phyloP scores from a whole-genome alignment of 2,329 filamentous ascomycete genomes.

The Aaosphaeria pasadenensis region DNA sequence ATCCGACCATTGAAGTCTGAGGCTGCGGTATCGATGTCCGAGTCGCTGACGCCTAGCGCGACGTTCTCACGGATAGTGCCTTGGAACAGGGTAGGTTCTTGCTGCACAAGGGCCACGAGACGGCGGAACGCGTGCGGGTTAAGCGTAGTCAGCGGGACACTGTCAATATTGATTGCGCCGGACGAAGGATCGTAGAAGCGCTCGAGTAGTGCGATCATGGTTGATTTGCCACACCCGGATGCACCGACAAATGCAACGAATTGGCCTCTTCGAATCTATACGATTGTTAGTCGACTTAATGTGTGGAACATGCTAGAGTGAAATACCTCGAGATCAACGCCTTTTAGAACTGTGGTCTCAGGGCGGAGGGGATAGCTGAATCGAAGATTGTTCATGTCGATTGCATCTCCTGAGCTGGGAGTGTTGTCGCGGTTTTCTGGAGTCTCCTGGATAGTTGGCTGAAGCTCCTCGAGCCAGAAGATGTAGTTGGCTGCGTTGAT shows the following conservation, averaged over 20 bases:
- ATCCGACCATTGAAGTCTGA: neutral
- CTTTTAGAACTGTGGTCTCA: constrained; percentile 83
- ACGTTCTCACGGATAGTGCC: neutral
- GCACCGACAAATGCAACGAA: constrained; percentile 86
- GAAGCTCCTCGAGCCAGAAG: constrained; percentile 41
- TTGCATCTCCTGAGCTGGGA: constrained; percentile 37
- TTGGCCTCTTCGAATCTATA: constrained; percentile 46
- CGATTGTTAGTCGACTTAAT: no score
- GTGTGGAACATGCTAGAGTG: constrained; percentile 74
- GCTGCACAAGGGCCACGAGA: neutral
- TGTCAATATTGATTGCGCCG: constrained; percentile 77
- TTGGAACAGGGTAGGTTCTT: neutral
- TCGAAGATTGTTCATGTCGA: constrained; percentile 76
- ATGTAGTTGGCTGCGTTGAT: constrained; percentile 70
- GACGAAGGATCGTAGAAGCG: constrained; percentile 85
- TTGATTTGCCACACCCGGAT: constrained; percentile 91
- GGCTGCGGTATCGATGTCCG: neutral
- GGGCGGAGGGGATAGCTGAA: constrained; percentile 93
- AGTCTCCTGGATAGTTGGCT: constrained; percentile 37
- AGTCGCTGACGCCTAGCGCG: neutral
- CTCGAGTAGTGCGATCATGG: constrained; percentile 82
- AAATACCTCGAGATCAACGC: constrained; percentile 73
- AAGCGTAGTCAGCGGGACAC: neutral
- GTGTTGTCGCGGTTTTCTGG: constrained; percentile 9
- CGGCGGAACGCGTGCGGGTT: neutral